Evolutionary conservation across 2,329 filamentous ascomycete species (phyloP).

Genomic region (Thermothelomyces thermophilus): DNA sequence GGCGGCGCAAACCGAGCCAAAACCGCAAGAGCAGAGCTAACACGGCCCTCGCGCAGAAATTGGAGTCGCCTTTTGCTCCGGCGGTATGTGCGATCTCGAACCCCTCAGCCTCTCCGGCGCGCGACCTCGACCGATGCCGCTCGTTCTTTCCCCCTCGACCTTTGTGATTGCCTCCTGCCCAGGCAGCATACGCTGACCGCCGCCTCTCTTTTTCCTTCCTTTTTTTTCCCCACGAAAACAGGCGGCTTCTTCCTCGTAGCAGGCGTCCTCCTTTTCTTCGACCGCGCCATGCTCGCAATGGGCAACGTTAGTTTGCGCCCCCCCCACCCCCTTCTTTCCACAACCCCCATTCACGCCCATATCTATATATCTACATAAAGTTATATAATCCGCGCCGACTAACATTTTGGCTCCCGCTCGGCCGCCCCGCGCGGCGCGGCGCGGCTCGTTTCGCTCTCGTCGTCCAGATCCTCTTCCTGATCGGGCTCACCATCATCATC

Average conservation of each 20-base stretch:
- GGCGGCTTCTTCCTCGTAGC: slow-evolving; percentile 92
- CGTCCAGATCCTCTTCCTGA: slow-evolving; percentile 97
- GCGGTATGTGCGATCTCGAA: slow-evolving; percentile 58
- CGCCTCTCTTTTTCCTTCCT: too few species aligned
- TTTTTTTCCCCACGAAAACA: slow-evolving; percentile 33
- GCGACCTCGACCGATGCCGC: background rate
- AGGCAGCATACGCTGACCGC: slow-evolving; percentile 18
- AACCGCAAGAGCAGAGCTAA: slow-evolving; percentile 23
- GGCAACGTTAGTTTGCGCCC: slow-evolving; percentile 64
- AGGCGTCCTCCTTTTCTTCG: slow-evolving; percentile 95
- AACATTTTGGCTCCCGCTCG: too few species aligned
- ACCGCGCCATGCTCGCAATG: slow-evolving; percentile 96
- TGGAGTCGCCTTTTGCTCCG: slow-evolving; percentile 95
- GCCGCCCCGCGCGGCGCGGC: too few species aligned
- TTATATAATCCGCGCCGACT: too few species aligned
- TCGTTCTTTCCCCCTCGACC: slow-evolving; percentile 11
- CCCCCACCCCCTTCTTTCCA: slow-evolving; percentile 6
- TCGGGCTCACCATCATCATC: slow-evolving; percentile 93
- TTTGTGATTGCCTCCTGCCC: slow-evolving; percentile 17
- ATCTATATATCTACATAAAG: too few species aligned
- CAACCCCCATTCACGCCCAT: background rate
- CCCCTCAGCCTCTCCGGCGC: background rate
- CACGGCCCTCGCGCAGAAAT: slow-evolving; percentile 59
- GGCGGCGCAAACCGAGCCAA: slow-evolving; percentile 7
- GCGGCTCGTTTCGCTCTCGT: too few species aligned